Conservation (phyloP, 1,284 basidiomycete species). For the Irpex sp. region DNA sequence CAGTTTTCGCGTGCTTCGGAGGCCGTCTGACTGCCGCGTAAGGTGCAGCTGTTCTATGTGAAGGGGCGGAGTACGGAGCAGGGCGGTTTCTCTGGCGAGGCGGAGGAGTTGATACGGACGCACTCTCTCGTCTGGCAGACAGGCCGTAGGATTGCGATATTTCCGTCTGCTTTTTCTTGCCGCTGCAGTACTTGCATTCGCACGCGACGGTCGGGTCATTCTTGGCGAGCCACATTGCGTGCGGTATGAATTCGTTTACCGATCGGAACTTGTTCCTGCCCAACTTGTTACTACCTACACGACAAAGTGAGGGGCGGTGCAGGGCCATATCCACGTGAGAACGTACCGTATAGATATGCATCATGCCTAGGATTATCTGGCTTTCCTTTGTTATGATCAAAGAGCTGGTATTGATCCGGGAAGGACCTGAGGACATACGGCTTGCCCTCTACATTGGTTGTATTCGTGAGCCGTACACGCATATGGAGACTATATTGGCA, state of each 20-base stretch:
- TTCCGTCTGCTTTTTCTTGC: conserved; percentile 58
- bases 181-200: conserved; percentile 74
- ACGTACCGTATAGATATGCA: conserved; percentile 70
- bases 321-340: conserved; percentile 21
- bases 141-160: conserved; percentile 58
- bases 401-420: conserved; percentile 69
- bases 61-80: not conserved
- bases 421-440: conserved; percentile 60
- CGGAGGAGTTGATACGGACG: conserved; percentile 3
- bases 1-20: conserved; percentile 37
- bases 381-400: conserved; percentile 68
- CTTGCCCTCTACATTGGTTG: conserved; percentile 39
- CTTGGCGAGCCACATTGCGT: conserved; percentile 73
- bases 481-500: conserved; percentile 15
- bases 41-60: conserved; percentile 8
- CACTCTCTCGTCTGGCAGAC: conserved; percentile 12
- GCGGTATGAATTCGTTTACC: conserved; percentile 75
- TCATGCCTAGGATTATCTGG: conserved; percentile 58
- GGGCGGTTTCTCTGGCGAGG: conserved; percentile 3
- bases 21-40: conserved; percentile 53
- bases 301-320: conserved; percentile 6
- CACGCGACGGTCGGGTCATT: conserved; percentile 51
- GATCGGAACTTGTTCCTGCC: conserved; percentile 60
- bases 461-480: too few relatives aligned
- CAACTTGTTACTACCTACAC: conserved; percentile 38